Percentiles rank a stretch among this genome's conserved stretches.
Evolutionary conservation across 305 asterid genomes (phyloP).

Genomic region (Nicotiana rustica): DNA sequence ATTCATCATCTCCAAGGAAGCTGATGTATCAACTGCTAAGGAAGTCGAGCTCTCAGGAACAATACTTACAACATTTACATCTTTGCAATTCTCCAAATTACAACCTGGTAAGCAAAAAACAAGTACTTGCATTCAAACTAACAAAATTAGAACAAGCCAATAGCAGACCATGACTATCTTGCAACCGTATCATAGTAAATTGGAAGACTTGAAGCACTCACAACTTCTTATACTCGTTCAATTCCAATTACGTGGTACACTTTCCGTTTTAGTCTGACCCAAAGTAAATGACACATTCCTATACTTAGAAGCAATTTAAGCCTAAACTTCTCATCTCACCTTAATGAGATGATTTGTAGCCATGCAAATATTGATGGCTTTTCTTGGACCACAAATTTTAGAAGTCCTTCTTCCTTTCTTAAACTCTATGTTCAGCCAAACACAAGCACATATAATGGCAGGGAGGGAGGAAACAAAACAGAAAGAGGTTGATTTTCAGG

Average conservation of each 20-base stretch:
- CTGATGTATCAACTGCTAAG: slow-evolving; percentile 34
- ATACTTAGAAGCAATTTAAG: too few species aligned
- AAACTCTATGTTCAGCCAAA: too few species aligned
- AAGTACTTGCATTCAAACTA: slow-evolving; percentile 10
- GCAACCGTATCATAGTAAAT: background rate
- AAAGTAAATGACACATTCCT: too few species aligned
- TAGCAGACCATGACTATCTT: slow-evolving; percentile 23
- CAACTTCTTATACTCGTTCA: background rate
- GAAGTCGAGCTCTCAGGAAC: slow-evolving; percentile 45
- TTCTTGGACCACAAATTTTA: too few species aligned
- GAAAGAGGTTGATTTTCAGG: background rate
- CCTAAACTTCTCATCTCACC: too few species aligned
- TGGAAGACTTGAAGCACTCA: background rate
- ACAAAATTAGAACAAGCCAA: slow-evolving; percentile 18
- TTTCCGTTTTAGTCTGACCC: too few species aligned
- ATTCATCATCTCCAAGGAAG: slow-evolving; percentile 37
- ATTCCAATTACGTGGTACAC: background rate
- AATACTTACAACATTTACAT: slow-evolving; percentile 51
- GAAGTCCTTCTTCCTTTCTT: too few species aligned
- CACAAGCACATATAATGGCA: too few species aligned
- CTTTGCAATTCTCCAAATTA: slow-evolving; percentile 48
- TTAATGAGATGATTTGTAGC: too few species aligned
- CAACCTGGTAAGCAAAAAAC: slow-evolving; percentile 37
- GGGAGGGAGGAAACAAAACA: too few species aligned
- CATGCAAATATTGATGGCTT: too few species aligned